These are phyloP conservation scores for Acacia concinna DNA, from an alignment of 331 rosid species.

Conservation along the genomic window DNA sequence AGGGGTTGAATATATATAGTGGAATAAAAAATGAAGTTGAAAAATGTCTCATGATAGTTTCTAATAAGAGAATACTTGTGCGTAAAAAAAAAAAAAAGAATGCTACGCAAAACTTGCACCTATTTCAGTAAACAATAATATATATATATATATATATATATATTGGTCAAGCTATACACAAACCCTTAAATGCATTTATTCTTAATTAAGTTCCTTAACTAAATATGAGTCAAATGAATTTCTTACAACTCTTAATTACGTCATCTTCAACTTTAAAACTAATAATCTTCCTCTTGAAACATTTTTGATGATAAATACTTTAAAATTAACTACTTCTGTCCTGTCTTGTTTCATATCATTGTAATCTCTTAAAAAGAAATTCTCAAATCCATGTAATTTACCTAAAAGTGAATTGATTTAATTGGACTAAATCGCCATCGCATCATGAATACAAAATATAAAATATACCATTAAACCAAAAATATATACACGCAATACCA, in stretches of 20 bases:
- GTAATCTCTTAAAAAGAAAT: background rate
- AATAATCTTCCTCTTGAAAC: background rate
- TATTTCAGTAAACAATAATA: no score
- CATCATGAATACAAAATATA: background rate
- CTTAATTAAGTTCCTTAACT: background rate
- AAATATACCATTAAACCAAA: background rate
- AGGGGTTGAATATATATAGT: background rate
- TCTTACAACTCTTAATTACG: background rate
- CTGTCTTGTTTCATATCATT: background rate
- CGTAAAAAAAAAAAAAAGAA: no score
- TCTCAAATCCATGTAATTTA: background rate
- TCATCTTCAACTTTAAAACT: background rate
- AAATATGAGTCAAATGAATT: background rate
- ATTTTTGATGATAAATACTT: background rate
- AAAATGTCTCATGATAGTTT: no score
- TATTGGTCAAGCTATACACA: background rate
- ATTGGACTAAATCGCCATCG: background rate
- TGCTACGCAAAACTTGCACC: no score
- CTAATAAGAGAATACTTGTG: background rate
- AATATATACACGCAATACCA: background rate
- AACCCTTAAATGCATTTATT: background rate
- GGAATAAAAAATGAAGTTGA: no score
- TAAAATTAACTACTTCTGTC: background rate
- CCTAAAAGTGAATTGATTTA: background rate
- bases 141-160: no score